Evolutionary conservation across 2,329 filamentous ascomycete genomes (phyloP).

Genomic region (Fusarium sp.): DNA sequence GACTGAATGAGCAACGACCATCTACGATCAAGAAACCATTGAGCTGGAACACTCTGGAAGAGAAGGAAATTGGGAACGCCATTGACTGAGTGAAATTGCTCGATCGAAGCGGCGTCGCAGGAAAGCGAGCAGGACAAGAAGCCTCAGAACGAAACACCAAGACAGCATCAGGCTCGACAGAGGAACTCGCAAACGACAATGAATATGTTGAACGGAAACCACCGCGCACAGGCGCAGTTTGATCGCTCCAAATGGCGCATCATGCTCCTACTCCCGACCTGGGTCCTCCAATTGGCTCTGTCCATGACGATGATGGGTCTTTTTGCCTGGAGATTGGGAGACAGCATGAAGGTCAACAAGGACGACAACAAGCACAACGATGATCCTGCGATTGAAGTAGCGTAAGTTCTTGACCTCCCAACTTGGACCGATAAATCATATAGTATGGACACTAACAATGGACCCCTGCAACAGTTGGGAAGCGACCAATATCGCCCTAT

Average conservation of each 20-base stretch:
- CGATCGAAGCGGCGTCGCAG: neutral
- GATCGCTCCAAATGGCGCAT: constrained; percentile 64
- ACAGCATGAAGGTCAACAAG: constrained; percentile 58
- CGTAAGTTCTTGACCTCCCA: constrained; percentile 54
- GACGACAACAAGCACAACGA: constrained; percentile 54
- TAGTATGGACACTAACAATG: neutral
- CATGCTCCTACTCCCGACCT: constrained; percentile 61
- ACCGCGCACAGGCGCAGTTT: constrained; percentile 66
- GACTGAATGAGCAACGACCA: constrained; percentile 24
- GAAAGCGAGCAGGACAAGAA: constrained; percentile 9
- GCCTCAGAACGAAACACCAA: neutral
- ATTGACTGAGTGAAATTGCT: constrained; percentile 1
- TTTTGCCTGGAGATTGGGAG: constrained; percentile 65
- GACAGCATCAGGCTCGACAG: neutral
- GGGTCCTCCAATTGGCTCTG: constrained; percentile 62
- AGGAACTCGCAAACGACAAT: neutral
- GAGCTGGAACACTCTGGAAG: constrained; percentile 28
- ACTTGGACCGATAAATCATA: neutral
- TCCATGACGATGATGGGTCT: constrained; percentile 62
- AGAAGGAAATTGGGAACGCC: constrained; percentile 5
- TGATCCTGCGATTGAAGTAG: constrained; percentile 61
- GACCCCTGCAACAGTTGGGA: constrained; percentile 61
- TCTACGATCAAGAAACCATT: constrained; percentile 16
- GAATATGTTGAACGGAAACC: constrained; percentile 51
- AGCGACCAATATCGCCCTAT: constrained; percentile 63